phyloP scores from a whole-genome alignment of 2,329 filamentous ascomycete species.

The Bipolaris bicolor region DNA sequence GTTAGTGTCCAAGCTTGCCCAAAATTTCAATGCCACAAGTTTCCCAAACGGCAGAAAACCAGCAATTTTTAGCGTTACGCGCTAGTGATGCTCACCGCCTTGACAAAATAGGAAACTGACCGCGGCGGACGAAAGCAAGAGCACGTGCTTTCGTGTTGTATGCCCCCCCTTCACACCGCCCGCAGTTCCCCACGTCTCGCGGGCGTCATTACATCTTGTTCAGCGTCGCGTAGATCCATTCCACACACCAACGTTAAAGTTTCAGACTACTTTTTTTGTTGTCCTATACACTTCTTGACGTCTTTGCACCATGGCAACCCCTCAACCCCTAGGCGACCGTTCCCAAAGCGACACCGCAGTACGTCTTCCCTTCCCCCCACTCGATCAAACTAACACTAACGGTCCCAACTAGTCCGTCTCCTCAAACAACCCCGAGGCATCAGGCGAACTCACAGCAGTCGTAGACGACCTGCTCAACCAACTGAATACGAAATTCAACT shows the following conservation, averaged over 20 bases:
- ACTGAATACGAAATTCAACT: conserved; percentile 82
- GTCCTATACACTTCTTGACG: too few relatives aligned
- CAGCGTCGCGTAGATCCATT: too few relatives aligned
- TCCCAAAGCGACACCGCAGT: conserved; percentile 31
- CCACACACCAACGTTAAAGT: too few relatives aligned
- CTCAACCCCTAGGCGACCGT: conserved; percentile 29
- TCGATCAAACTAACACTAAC: too few relatives aligned
- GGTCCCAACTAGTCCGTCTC: conserved; percentile 32
- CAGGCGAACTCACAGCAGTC: conserved; percentile 72
- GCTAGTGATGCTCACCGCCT: conserved; percentile 38
- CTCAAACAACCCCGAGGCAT: conserved; percentile 34
- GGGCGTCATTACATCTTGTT: too few relatives aligned
- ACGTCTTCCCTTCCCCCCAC: conserved; percentile 7
- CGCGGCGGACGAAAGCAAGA: conserved; percentile 26
- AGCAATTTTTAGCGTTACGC: conserved; percentile 25
- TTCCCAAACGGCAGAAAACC: conserved; percentile 40
- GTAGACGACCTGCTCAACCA: conserved; percentile 88
- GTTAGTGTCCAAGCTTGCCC: conserved; percentile 27
- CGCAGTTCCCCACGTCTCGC: too few relatives aligned
- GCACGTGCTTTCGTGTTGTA: conserved; percentile 28
- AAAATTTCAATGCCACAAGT: conserved; percentile 32
- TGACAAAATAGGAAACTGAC: conserved; percentile 30
- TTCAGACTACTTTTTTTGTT: too few relatives aligned
- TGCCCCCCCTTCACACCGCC: conserved; percentile 19
- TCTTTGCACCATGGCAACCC: conserved; percentile 34